Conservation (phyloP, 441 rosid genomes). For the Erodium texanum region DNA sequence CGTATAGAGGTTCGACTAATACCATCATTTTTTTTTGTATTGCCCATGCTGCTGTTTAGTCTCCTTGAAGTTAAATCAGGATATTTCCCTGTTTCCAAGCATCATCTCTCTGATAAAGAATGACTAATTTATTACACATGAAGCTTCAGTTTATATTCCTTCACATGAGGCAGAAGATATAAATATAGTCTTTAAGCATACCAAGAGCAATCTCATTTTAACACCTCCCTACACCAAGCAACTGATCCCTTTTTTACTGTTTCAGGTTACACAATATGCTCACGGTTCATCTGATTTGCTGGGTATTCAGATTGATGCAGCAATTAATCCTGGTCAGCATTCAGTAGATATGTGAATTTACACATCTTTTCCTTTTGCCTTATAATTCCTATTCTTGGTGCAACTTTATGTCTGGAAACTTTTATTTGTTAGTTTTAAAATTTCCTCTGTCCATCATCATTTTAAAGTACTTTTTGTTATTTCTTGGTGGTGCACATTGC, state of each 20-base stretch:
- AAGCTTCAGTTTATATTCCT: not conserved
- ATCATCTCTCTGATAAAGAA: not conserved
- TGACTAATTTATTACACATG: not conserved
- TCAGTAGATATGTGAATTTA: constrained; percentile 31
- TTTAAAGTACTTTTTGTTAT: not conserved
- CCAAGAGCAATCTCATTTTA: not conserved
- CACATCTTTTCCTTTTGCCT: constrained; percentile 8
- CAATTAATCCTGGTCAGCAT: constrained; percentile 67
- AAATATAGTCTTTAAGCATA: not conserved
- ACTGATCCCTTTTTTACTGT: constrained; percentile 10
- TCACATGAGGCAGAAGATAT: not conserved
- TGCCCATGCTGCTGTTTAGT: not conserved
- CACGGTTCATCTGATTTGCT: constrained; percentile 90
- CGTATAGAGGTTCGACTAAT: constrained; percentile 66
- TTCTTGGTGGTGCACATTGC: constrained; percentile 43
- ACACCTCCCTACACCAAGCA: not conserved
- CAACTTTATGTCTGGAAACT: not conserved
- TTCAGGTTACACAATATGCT: constrained; percentile 83
- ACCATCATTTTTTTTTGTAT: not conserved
- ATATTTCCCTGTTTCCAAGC: not conserved
- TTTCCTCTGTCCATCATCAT: not conserved
- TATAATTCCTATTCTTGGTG: not conserved
- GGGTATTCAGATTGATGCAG: constrained; percentile 95
- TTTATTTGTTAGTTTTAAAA: not conserved
- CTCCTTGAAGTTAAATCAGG: not conserved